Evolutionary conservation across 2,329 filamentous ascomycete genomes (phyloP), one percentile per base, ranked within the genome.

Genomic region (Aspergillus sojae): DNA sequence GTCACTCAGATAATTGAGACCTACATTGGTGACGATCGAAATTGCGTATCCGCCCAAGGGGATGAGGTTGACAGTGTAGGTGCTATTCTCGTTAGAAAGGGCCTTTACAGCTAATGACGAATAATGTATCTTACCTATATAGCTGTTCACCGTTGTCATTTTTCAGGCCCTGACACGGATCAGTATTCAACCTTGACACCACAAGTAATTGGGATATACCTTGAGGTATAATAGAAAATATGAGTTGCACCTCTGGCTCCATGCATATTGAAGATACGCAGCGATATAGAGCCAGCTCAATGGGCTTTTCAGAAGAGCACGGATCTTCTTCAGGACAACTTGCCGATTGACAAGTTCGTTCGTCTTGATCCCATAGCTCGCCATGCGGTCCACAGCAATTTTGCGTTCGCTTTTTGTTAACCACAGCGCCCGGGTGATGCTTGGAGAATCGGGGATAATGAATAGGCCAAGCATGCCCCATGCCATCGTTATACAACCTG

Each of bases 31-130:
- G 16, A 69, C 57, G 26, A 68, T 67, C 2, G 65, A 64, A 12
- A 69, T 61, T 16, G 61, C 66, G 41, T 69, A 68, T 21, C 67
- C 66, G 1, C 67, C 66, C n/a, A 69, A 62, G 19, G 67, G 66
- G 14, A 69, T 68, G 12, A 68, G 43, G 30, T 69, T 69, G 48
- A 69, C 67, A 34, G 60, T 68, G 43, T 68, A 68, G 19, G 65
- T 69, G 50, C 60, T 69, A 36, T 46, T 11, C 4, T n/a, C 6
- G 4, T 58, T 36, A 60, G 39, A 16, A 41, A 5, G 4, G 1
- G 21, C 10, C 4, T 19, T 28, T 6, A 34, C 14, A 39, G 41
- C n/a, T 3, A 28, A 21, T 6, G 9, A n/a, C 5, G 21, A 2
- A 16, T 12, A 23, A 7, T 16, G n/a, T 23, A 41, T 11, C n/a